Evolutionary conservation across 2,329 filamentous ascomycete species (phyloP), one percentile per base, ranked within the genome.

Genomic region (Epichloe uncinata): DNA sequence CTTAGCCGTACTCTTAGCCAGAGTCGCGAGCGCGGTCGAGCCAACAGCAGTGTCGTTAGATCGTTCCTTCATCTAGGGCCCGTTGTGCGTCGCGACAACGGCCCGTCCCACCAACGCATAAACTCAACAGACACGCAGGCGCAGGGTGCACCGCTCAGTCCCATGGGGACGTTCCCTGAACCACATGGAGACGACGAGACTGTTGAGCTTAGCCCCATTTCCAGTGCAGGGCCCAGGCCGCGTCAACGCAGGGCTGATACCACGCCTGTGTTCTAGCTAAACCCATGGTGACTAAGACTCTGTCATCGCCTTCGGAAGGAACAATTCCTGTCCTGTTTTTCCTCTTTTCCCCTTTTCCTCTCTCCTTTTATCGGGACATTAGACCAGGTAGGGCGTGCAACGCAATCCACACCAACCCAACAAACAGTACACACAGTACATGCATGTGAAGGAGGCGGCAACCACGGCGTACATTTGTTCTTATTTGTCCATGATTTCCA

Each of bases 21-120:
- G 47, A 69, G 68, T 51, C 63, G 64, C 26, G 66, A 67, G 48
- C 67, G 60, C 33, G 60, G 60, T 36, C 56, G 67, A n/a, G 55
- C 59, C 37, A 67, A 69, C 44, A 66, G 66, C 52, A 73, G 69
- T 54, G 55, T 77, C 4, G 58, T 77, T 26, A 62, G 69, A 5
- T 67, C 70, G 45, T 64, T 77, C 26, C 60, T 77, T 12, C 74
- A 74, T 45, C 74, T 73, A 0, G 74, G 74, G 0, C 74, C 74
- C 0, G 61, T 62, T 8, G 56, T 70, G 5, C 62, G 63, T 15
- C 63, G 59, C 7, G 61, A 65, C 15, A 53, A 34, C 11, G 53
- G 45, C 7, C 52, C 50, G 18, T 45, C 40, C 2, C 61, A 61
- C 43, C 60, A 57, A 41, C 59, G 62, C 20, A 54, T 52, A 13